phyloP scores from a whole-genome alignment of 2,329 filamentous ascomycete genomes.

The Pseudonectria buxi region DNA sequence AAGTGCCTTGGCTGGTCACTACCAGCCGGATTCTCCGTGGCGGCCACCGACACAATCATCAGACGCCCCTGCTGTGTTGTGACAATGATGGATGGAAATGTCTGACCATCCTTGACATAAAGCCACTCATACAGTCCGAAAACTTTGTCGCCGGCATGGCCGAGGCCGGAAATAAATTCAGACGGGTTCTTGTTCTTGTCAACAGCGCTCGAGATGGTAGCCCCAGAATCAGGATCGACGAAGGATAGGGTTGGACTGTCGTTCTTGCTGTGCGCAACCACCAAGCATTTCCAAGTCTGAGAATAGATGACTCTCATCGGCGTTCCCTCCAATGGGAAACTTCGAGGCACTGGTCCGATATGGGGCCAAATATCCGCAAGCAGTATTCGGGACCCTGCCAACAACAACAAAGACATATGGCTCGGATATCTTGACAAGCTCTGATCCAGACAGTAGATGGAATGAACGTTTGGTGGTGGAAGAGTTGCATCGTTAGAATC shows the following conservation, averaged over 20 bases:
- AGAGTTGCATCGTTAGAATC: constrained; percentile 42
- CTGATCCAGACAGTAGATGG: constrained; percentile 36
- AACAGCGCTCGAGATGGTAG: constrained; percentile 40
- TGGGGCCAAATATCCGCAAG: constrained; percentile 45
- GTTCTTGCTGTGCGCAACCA: constrained; percentile 43
- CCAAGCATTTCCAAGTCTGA: constrained; percentile 41
- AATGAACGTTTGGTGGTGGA: constrained; percentile 41
- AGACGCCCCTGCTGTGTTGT: constrained; percentile 49
- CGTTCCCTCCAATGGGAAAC: constrained; percentile 39
- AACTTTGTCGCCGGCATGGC: constrained; percentile 51
- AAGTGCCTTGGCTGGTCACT: constrained; percentile 22
- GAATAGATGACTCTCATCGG: constrained; percentile 51
- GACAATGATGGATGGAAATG: constrained; percentile 57
- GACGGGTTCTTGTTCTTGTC: constrained; percentile 35
- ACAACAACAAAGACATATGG: constrained; percentile 40
- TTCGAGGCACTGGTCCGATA: constrained; percentile 42
- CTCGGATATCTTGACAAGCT: constrained; percentile 32
- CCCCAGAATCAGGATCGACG: constrained; percentile 48
- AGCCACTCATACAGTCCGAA: constrained; percentile 59
- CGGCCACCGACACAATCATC: constrained; percentile 46
- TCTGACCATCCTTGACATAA: constrained; percentile 48
- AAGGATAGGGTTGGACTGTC: constrained; percentile 46
- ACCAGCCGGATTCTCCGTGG: constrained; percentile 7
- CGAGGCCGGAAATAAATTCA: constrained; percentile 49
- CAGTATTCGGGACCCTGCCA: constrained; percentile 44